phyloP scores from a whole-genome alignment of 306 rosid species.

The Rosa chinensis region DNA sequence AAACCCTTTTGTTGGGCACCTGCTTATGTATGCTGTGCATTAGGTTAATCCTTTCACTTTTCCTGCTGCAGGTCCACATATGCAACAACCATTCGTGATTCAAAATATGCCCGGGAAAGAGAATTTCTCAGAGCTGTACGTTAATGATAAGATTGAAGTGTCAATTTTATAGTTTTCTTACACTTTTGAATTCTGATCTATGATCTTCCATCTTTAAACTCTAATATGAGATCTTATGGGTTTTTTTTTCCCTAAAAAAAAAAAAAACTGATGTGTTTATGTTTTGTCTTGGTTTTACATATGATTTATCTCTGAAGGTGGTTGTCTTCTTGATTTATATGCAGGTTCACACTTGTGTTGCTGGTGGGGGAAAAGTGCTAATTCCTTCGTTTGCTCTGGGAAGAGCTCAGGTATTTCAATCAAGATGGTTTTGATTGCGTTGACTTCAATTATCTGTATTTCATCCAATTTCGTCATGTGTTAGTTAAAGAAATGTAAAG shows the following conservation, averaged over 20 bases:
- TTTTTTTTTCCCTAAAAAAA: background rate
- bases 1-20: constrained; percentile 4
- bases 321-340: constrained; percentile 3
- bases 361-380: constrained; percentile 88
- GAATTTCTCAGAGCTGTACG: constrained; percentile 94
- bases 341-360: constrained; percentile 81
- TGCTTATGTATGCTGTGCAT: background rate
- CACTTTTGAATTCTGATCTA: background rate
- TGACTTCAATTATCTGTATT: background rate
- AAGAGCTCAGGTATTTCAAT: constrained; percentile 83
- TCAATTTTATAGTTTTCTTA: constrained; percentile 4
- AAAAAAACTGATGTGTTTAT: background rate
- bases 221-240: background rate
- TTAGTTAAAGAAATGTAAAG: background rate
- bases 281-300: background rate
- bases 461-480: constrained; percentile 1
- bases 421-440: constrained; percentile 10
- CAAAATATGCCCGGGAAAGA: constrained; percentile 79
- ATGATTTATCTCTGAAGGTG: background rate
- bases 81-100: constrained; percentile 92
- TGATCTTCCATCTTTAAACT: background rate
- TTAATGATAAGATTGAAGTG: constrained; percentile 18
- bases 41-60: constrained; percentile 17
- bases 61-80: constrained; percentile 69
- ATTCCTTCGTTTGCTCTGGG: constrained; percentile 98